phyloP scores from a whole-genome alignment of 1,284 basidiomycete species.

The Cutaneotrichosporon arboriforme region DNA sequence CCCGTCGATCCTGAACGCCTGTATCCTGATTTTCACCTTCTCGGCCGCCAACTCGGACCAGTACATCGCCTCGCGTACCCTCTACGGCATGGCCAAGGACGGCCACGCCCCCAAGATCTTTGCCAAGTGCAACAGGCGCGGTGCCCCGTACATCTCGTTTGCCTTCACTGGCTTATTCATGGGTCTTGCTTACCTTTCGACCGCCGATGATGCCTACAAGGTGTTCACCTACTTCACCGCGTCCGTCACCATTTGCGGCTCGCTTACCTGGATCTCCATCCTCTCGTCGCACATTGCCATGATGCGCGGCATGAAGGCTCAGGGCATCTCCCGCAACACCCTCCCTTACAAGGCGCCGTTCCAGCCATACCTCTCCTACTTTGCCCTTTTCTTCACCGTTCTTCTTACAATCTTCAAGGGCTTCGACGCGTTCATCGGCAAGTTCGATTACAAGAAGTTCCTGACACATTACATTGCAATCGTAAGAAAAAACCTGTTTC shows the following conservation, averaged over 20 bases:
- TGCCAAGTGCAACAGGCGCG: slow-evolving; percentile 45
- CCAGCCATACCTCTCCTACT: slow-evolving; percentile 42
- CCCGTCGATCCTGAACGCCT: slow-evolving; percentile 51
- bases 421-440: slow-evolving; percentile 57
- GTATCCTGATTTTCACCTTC: slow-evolving; percentile 45
- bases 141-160: slow-evolving; percentile 50
- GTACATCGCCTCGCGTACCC: slow-evolving; percentile 53
- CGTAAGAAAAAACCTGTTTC: slow-evolving; percentile 23
- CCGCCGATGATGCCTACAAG: slow-evolving; percentile 27
- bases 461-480: slow-evolving; percentile 49
- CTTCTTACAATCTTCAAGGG: slow-evolving; percentile 64
- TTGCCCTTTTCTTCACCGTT: slow-evolving; percentile 56
- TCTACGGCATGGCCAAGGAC: slow-evolving; percentile 54
- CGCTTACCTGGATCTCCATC: slow-evolving; percentile 67
- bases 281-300: slow-evolving; percentile 63
- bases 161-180: slow-evolving; percentile 42
- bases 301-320: slow-evolving; percentile 61
- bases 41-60: slow-evolving; percentile 56
- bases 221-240: slow-evolving; percentile 68
- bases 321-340: slow-evolving; percentile 56
- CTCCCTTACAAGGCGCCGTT: slow-evolving; percentile 53
- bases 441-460: slow-evolving; percentile 54
- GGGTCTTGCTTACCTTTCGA: slow-evolving; percentile 40
- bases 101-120: slow-evolving; percentile 55
- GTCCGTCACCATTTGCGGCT: slow-evolving; percentile 63